Evolutionary conservation across 1,139 yeast species (phyloP), one percentile per base, ranked within the genome.

Genomic region (Candida smagusa): DNA sequence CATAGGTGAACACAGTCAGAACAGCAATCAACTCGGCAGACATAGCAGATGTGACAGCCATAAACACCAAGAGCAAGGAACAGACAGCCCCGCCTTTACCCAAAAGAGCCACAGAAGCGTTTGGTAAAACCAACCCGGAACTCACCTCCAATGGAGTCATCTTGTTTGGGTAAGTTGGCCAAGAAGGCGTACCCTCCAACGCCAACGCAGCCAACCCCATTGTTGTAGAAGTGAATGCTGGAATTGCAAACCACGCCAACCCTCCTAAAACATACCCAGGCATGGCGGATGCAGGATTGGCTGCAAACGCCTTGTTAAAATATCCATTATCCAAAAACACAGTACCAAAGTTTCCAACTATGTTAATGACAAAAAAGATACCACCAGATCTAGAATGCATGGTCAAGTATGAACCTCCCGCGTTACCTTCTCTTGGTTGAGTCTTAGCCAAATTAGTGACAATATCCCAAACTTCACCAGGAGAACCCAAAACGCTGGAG

Each of bases 211-310:
- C 85, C 27, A 88, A 68, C 9, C 96, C 96, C 83, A 87, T 71
- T 9, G 95, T 84, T 7, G 94, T 82, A 12, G 95, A 84, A 33
- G 81, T 74, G 39, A 85, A 73, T 67, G 83, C 83, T 28, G 96
- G 96, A 46, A 88, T 81, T 7, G 95, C 92, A 56, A 86, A 84
- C 96, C 96, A 89, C 0, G 92, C 82, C 37, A 88, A 59, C n/a
- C 96, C 96, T 40, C 96, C 96, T 48, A 86, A 63, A 25, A 87
- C 80, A 58, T 89, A 88, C 12, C 96, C 96, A n/a, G 94, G 92
- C 52, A 88, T 69, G 23, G 95, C 87, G 28, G 94, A 81, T 3
- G 79, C 84, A 12, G 96, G 94, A 45, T 81, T 72, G 9, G 95
- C 85, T 33, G 95, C 90, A 59, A 88, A 84, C 5, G 95, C 95